A percentile compares a stretch with the other conserved stretches of the same genome.
phyloP scores from a whole-genome alignment of 192 early-diverging fungal species.

The Backusella morwellensis region DNA sequence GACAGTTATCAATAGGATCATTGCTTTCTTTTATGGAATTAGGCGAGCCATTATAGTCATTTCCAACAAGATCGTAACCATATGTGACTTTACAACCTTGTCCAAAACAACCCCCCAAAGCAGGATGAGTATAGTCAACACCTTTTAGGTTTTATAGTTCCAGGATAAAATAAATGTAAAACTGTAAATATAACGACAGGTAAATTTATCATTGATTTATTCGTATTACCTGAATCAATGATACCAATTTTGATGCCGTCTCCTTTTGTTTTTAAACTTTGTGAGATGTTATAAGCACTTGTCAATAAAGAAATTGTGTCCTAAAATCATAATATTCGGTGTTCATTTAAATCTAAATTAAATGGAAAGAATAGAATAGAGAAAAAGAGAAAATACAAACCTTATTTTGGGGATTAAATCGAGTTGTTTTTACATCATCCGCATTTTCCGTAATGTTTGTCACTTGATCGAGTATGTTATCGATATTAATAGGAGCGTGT shows the following conservation, averaged over 20 bases:
- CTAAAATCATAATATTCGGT: conserved; percentile 9
- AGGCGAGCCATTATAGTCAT: conserved; percentile 39
- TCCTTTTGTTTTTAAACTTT: conserved; percentile 47
- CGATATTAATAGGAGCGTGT: not conserved
- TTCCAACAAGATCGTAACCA: conserved; percentile 66
- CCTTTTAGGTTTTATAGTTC: conserved; percentile 9
- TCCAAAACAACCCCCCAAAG: conserved; percentile 65
- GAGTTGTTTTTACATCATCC: not conserved
- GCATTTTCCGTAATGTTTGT: not conserved
- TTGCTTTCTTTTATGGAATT: conserved; percentile 30
- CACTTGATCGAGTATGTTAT: not conserved
- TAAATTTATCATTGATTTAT: not conserved
- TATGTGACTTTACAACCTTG: conserved; percentile 55
- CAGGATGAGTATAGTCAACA: conserved; percentile 61
- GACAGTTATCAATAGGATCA: conserved; percentile 54
- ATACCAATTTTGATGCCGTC: conserved; percentile 64
- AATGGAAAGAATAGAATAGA: not conserved
- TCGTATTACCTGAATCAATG: conserved; percentile 55
- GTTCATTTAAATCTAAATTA: conserved; percentile 6
- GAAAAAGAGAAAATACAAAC: not conserved
- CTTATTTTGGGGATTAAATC: conserved; percentile 8
- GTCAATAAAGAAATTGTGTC: conserved; percentile 44
- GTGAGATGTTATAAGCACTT: conserved; percentile 44
- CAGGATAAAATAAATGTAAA: not conserved
- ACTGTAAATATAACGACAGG: not conserved